These are phyloP conservation scores for Litsea cubeba DNA, from an alignment of 164 flowering plant species.

Conservation along the genomic window DNA sequence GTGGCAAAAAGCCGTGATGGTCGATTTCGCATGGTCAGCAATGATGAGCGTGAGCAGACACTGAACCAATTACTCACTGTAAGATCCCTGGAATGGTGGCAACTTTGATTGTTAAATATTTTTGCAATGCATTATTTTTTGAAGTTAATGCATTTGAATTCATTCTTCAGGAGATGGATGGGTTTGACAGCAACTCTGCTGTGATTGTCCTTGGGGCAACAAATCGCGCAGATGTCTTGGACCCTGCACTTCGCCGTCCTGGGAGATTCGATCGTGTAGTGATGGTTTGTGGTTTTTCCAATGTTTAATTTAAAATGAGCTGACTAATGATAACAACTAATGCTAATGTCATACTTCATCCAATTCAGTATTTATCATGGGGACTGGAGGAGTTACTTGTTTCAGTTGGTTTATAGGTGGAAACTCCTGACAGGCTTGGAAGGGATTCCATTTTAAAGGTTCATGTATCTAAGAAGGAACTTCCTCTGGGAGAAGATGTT, in stretches of 20 bases:
- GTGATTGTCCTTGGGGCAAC: constrained; percentile 99
- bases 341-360: background rate
- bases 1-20: constrained; percentile 99
- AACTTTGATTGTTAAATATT: background rate
- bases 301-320: constrained; percentile 1
- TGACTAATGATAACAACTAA: background rate
- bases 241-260: constrained; percentile 96
- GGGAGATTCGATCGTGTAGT: constrained; percentile 99
- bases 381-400: background rate
- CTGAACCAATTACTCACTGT: constrained; percentile 94
- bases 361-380: background rate
- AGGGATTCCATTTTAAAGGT: constrained; percentile 91
- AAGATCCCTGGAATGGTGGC: constrained; percentile 17
- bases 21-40: constrained; percentile 80
- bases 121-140: background rate
- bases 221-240: constrained; percentile 92
- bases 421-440: constrained; percentile 88
- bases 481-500: constrained; percentile 79
- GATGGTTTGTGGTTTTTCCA: constrained; percentile 44
- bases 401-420: constrained; percentile 52
- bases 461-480: constrained; percentile 87
- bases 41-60: constrained; percentile 97
- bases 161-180: constrained; percentile 93
- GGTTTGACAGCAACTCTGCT: constrained; percentile 93
- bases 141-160: background rate